A percentile compares a stretch with the other conserved stretches of the same genome.
phyloP scores from a whole-genome alignment of 805 yeast species.

The Isabelozyma heimii region DNA sequence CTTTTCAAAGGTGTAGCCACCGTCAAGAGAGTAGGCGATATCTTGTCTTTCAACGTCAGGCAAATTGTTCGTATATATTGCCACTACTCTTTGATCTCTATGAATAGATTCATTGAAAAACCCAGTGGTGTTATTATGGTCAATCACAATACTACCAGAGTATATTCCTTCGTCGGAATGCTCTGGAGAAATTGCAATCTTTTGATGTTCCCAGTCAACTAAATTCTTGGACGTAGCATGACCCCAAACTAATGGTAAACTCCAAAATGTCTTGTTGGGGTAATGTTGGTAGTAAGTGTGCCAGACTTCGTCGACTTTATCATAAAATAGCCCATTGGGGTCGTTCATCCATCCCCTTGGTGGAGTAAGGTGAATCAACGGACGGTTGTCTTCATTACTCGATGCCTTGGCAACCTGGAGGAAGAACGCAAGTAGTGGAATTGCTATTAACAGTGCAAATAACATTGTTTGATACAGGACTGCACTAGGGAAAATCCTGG shows the following conservation, averaged over 20 bases:
- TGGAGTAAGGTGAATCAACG: conserved; percentile 30
- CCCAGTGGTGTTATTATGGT: conserved; percentile 34
- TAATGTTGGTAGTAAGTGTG: conserved; percentile 39
- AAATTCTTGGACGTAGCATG: conserved; percentile 37
- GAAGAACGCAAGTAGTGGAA: not conserved
- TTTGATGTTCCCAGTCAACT: conserved; percentile 29
- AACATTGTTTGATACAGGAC: not conserved
- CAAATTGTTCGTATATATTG: conserved; percentile 29
- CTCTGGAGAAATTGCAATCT: conserved; percentile 25
- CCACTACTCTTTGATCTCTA: conserved; percentile 31
- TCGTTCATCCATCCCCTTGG: conserved; percentile 40
- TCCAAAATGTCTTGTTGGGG: conserved; percentile 31
- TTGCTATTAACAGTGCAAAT: not conserved
- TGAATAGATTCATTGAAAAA: conserved; percentile 20
- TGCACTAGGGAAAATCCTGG: not conserved
- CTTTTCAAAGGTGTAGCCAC: conserved; percentile 29
- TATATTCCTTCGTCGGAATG: conserved; percentile 26
- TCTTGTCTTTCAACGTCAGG: conserved; percentile 26
- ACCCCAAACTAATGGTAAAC: conserved; percentile 38
- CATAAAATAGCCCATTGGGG: conserved; percentile 42
- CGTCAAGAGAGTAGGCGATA: conserved; percentile 32
- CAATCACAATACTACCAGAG: conserved; percentile 37
- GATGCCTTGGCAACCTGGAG: not conserved
- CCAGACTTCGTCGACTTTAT: conserved; percentile 22
- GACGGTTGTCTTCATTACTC: conserved; percentile 10